Conservation (phyloP, 345 rosid genomes). For the Rubroshorea leprosula region DNA sequence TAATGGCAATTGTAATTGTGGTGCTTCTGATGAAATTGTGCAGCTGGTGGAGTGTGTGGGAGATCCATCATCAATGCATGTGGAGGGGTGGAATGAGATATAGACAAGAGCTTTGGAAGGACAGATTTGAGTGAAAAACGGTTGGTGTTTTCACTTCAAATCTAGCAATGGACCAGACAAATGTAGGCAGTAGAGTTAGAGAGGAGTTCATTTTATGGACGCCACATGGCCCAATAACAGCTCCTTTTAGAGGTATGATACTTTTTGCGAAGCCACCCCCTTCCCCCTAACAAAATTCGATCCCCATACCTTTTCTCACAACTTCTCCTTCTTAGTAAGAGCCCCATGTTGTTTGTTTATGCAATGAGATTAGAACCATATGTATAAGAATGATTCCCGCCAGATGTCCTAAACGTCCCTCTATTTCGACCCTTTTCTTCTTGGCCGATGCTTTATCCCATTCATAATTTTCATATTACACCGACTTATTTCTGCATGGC, state of each 20-base stretch:
- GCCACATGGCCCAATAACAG: slow-evolving; percentile 57
- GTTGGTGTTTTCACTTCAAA: slow-evolving; percentile 52
- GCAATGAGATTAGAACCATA: slow-evolving; percentile 29
- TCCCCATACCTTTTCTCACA: neutral
- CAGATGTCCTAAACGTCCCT: slow-evolving; percentile 17
- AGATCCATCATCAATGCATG: slow-evolving; percentile 48
- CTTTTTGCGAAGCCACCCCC: neutral
- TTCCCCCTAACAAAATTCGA: slow-evolving; percentile 5
- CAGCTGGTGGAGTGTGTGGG: slow-evolving; percentile 43
- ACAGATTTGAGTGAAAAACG: slow-evolving; percentile 39
- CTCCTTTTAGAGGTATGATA: slow-evolving; percentile 19
- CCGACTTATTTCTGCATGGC: slow-evolving; percentile 19
- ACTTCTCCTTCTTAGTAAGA: slow-evolving; percentile 8
- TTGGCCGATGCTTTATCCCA: slow-evolving; percentile 4
- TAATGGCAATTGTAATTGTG: slow-evolving; percentile 28
- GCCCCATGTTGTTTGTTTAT: slow-evolving; percentile 23
- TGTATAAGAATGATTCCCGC: slow-evolving; percentile 30
- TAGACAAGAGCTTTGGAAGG: slow-evolving; percentile 35
- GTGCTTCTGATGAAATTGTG: slow-evolving; percentile 28
- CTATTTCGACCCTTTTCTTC: slow-evolving; percentile 7
- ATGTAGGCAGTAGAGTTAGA: slow-evolving; percentile 23
- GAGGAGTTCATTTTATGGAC: slow-evolving; percentile 24
- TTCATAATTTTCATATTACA: slow-evolving; percentile 7
- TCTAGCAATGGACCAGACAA: slow-evolving; percentile 46
- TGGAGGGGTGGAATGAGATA: slow-evolving; percentile 48